Evolutionary conservation across 164 flowering plant genomes (phyloP), one percentile per base, ranked within the genome.

Genomic region (Euptelea pleiosperma): DNA sequence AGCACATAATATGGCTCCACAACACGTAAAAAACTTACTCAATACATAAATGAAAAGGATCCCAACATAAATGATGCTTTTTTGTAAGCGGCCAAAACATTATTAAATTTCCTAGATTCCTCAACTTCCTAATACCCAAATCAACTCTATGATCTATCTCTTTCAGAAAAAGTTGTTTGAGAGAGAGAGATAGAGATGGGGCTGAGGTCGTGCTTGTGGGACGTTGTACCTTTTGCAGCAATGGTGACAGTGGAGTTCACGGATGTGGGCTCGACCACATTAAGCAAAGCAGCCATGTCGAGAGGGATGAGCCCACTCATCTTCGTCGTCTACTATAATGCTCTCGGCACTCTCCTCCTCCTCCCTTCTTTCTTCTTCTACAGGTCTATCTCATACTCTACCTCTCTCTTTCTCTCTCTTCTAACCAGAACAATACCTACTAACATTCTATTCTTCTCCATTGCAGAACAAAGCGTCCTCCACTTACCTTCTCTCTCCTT

Each of bases 241-340:
- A 79, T 77, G 81, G 42, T 70, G 1, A 30, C 59, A 2, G 57
- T 62, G 52, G 81, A 73, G 63, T 55, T 60, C 43, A 34, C 61
- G 0, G 58, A 57, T 33, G 76, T 79, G 26, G 79, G 73, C 0
- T 0, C 64, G 36, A 56, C 53, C 6, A 69, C 65, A 9, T 25
- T 73, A 1, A 44, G 53, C 67, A 79, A 79, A 67, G 74, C 76
- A 40, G 81, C 77, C 40, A 62, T 62, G 57, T 40, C 47, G 2
- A 26, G 41, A 35, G 83, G 83, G 0, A 61, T 79, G 80, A 79
- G 73, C 53, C 50, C 65, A 35, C 57, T 41, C 19, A 75, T 72
- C 19, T 68, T 70, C 24, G 64, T 77, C 5, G 44, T 72, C 18
- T 82, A 82, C 68, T 71, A 45, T 5, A 52, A 74, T 57, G 66